Evolutionary conservation across 1,284 basidiomycete species (phyloP).

Genomic region (Vanrija sp.): DNA sequence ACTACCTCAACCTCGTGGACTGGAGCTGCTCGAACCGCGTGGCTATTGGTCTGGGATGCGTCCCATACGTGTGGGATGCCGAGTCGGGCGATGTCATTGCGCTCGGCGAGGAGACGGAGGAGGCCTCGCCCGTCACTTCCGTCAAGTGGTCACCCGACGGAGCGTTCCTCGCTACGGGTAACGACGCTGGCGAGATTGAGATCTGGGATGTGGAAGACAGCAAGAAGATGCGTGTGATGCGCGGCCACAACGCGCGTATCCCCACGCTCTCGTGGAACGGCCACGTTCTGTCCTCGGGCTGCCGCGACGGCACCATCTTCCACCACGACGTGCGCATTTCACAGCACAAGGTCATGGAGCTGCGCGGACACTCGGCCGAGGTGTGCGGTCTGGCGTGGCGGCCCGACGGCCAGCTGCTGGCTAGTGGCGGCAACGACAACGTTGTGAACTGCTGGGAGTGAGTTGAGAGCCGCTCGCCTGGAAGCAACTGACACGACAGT

Average conservation of each 20-base stretch:
- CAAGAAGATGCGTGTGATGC: conserved; percentile 81
- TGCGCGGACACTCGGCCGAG: conserved; percentile 82
- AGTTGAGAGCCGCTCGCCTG: conserved; percentile 16
- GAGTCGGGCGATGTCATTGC: conserved; percentile 77
- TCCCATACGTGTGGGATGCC: conserved; percentile 89
- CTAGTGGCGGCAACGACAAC: conserved; percentile 92
- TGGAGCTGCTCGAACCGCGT: conserved; percentile 86
- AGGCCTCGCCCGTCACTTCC: conserved; percentile 66
- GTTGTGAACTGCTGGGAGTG: conserved; percentile 93
- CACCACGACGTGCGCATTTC: conserved; percentile 88
- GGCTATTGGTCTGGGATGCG: conserved; percentile 77
- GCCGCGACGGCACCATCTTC: conserved; percentile 85
- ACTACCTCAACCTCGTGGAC: conserved; percentile 89
- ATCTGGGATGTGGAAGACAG: conserved; percentile 89
- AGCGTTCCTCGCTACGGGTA: conserved; percentile 76
- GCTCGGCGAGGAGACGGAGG: conserved; percentile 53
- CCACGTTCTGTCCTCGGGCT: conserved; percentile 81
- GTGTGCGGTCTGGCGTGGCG: conserved; percentile 66
- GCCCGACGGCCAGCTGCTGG: conserved; percentile 77
- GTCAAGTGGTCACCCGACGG: conserved; percentile 87
- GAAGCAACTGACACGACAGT: conserved; percentile 20
- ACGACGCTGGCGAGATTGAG: conserved; percentile 78
- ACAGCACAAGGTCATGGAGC: conserved; percentile 80
- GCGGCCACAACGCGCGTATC: conserved; percentile 70
- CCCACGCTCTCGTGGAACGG: conserved; percentile 79